These are phyloP conservation scores for Penicillium sp. DNA, from an alignment of 2,329 filamentous ascomycete genomes.

Conservation along the genomic window DNA sequence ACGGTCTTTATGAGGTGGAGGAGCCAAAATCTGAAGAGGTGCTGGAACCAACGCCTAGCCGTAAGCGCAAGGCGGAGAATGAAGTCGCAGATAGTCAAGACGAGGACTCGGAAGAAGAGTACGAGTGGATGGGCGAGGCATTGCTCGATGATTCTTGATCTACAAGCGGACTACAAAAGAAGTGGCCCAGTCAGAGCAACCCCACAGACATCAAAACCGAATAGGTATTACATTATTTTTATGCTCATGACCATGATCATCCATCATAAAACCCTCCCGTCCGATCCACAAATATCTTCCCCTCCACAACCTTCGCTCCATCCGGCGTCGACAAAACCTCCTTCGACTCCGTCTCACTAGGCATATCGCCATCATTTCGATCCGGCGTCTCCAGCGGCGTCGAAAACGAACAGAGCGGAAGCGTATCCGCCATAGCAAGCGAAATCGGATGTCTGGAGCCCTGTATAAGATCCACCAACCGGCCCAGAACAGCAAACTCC, in stretches of 20 bases:
- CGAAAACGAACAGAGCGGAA: constrained; percentile 30
- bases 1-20: constrained; percentile 12
- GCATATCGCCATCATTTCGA: constrained; percentile 9
- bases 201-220: background rate
- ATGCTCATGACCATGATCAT: background rate
- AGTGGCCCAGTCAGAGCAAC: background rate
- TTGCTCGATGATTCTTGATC: constrained; percentile 3
- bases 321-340: constrained; percentile 12
- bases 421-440: constrained; percentile 27
- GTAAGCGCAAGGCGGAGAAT: constrained; percentile 48
- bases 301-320: constrained; percentile 15
- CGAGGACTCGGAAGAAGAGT: constrained; percentile 42
- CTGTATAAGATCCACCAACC: constrained; percentile 47
- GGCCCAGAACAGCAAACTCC: constrained; percentile 60
- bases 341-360: constrained; percentile 8
- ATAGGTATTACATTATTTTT: background rate
- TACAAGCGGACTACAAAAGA: background rate
- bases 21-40: background rate
- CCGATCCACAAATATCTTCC: constrained; percentile 18
- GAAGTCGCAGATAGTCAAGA: constrained; percentile 52
- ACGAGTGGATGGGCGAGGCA: constrained; percentile 33
- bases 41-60: constrained; percentile 20
- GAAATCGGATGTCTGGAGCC: constrained; percentile 30
- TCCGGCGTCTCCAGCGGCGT: constrained; percentile 14
- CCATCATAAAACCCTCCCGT: background rate